phyloP scores from a whole-genome alignment of 2,329 filamentous ascomycete species.

The Fusarium duplospermum region DNA sequence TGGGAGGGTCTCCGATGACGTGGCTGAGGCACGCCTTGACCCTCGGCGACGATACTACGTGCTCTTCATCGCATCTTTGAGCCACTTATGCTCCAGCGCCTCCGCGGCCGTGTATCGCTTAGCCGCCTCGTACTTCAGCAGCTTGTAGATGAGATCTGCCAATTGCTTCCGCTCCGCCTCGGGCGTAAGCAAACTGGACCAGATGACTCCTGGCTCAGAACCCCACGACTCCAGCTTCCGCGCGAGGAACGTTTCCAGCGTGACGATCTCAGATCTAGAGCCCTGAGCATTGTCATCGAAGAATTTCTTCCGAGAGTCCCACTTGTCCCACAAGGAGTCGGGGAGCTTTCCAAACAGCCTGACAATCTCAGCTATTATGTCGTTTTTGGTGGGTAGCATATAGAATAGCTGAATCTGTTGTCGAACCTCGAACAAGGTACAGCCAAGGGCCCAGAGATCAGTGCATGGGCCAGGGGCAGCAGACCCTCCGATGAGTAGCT shows the following conservation, averaged over 20 bases:
- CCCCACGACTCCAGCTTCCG: neutral
- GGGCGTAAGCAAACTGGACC: neutral
- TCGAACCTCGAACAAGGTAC: conserved; percentile 49
- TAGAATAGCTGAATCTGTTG: conserved; percentile 45
- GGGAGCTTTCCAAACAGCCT: conserved; percentile 48
- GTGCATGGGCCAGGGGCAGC: conserved; percentile 24
- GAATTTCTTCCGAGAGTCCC: conserved; percentile 36
- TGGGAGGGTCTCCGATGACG: too few relatives aligned
- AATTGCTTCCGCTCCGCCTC: neutral
- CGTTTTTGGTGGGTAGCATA: conserved; percentile 44
- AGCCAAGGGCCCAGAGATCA: conserved; percentile 51
- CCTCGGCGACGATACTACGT: neutral
- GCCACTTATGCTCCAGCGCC: neutral
- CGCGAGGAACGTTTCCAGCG: neutral
- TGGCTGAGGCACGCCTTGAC: neutral
- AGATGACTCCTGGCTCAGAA: neutral
- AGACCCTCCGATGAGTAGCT: conserved; percentile 39
- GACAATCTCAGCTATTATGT: conserved; percentile 44
- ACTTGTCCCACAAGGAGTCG: conserved; percentile 46
- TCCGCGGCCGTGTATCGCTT: neutral
- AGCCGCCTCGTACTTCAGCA: neutral
- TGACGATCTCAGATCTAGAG: neutral
- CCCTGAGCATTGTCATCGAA: conserved; percentile 33
- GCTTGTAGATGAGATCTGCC: neutral
- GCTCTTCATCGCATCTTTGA: neutral